These are phyloP conservation scores for Aspergillus alliaceus DNA, from an alignment of 2,329 filamentous ascomycete genomes.

Conservation along the genomic window DNA sequence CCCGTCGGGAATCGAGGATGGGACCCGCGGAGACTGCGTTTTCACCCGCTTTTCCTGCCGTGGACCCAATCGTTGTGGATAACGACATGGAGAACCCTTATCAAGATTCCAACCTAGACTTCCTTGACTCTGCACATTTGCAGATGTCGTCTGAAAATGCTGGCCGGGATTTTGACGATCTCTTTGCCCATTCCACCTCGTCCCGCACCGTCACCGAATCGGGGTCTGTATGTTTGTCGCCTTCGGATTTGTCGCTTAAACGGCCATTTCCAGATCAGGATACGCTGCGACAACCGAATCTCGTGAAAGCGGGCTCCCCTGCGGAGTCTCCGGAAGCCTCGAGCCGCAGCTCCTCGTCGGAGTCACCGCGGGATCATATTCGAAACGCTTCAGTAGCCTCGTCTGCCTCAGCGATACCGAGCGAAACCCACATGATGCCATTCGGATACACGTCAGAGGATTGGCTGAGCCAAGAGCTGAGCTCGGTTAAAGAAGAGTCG, in stretches of 20 bases:
- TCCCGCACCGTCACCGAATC: conserved; percentile 28
- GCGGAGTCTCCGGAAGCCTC: conserved; percentile 47
- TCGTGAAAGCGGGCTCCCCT: conserved; percentile 39
- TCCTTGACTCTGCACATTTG: conserved; percentile 40
- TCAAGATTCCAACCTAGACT: conserved; percentile 44
- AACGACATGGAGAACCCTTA: conserved; percentile 44
- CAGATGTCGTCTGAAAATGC: conserved; percentile 37
- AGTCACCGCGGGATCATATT: conserved; percentile 41
- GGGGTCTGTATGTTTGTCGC: conserved; percentile 31
- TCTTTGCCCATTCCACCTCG: conserved; percentile 38
- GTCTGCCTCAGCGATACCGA: conserved; percentile 40
- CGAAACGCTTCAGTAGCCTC: conserved; percentile 44
- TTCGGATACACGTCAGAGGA: conserved; percentile 36
- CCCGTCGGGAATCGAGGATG: conserved; percentile 31
- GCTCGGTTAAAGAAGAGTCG: conserved; percentile 39
- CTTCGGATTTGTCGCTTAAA: conserved; percentile 27
- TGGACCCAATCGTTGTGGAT: conserved; percentile 45
- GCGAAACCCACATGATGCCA: conserved; percentile 35
- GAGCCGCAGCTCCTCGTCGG: conserved; percentile 44
- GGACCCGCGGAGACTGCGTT: conserved; percentile 34
- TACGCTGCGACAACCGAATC: conserved; percentile 32
- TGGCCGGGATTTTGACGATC: conserved; percentile 44
- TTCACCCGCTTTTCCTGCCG: conserved; percentile 37
- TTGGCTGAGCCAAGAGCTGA: conserved; percentile 39
- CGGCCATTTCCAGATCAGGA: conserved; percentile 34